A percentile compares a stretch with the other conserved stretches of the same genome.
Evolutionary conservation across 768 basidiomycete species (phyloP).

Genomic region (Mycena olivaceomarginata): DNA sequence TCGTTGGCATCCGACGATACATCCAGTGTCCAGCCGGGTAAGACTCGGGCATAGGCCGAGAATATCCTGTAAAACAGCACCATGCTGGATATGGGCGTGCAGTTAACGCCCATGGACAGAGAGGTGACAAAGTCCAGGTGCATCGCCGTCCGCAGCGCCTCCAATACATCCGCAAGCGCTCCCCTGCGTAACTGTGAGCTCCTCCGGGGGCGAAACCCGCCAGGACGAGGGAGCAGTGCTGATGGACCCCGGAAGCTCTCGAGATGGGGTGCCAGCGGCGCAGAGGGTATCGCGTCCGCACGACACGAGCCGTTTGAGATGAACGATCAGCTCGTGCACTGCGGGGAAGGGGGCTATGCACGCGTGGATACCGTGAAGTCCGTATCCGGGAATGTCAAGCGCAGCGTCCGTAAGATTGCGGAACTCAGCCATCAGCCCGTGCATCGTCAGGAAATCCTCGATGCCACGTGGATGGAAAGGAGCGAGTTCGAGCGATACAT

Average conservation of each 20-base stretch:
- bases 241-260: background rate
- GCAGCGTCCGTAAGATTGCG: background rate
- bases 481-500: constrained; percentile 5
- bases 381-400: background rate
- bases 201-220: background rate
- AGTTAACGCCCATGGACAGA: background rate
- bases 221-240: background rate
- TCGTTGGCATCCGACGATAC: background rate
- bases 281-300: background rate
- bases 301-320: background rate
- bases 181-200: background rate
- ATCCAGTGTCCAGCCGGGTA: background rate
- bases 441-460: background rate
- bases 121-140: background rate
- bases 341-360: constrained; percentile 17
- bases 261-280: constrained; percentile 16
- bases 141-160: background rate
- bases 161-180: background rate
- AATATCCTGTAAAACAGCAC: background rate
- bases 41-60: constrained; percentile 9
- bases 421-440: background rate
- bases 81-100: background rate
- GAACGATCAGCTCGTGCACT: constrained; percentile 2
- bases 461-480: background rate
- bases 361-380: constrained; percentile 2